Conservation (phyloP, 306 rosid species). For the Quercus rubra region DNA sequence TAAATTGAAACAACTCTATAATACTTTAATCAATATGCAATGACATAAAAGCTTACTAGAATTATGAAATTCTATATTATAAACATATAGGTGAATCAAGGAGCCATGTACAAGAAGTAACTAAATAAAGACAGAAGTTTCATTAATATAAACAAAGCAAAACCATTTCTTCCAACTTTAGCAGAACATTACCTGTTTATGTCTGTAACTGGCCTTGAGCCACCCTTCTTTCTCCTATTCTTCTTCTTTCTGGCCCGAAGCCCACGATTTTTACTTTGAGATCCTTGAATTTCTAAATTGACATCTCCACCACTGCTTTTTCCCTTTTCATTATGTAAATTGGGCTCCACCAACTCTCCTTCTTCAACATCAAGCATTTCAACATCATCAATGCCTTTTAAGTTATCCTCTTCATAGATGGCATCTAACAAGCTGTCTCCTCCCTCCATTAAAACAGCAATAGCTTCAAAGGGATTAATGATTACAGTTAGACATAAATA, state of each 20-base stretch:
- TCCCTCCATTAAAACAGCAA: conserved; percentile 44
- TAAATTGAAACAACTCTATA: not conserved
- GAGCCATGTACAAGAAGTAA: not conserved
- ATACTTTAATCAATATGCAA: not conserved
- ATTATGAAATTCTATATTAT: not conserved
- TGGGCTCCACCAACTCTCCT: conserved; percentile 66
- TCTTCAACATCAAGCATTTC: conserved; percentile 88
- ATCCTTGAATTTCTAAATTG: conserved; percentile 25
- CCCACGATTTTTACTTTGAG: conserved; percentile 29
- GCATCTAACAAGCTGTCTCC: conserved; percentile 64
- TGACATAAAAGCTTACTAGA: not conserved
- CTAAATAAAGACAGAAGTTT: not conserved
- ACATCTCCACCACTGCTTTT: conserved; percentile 28
- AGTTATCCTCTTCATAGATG: conserved; percentile 46
- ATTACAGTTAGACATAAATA: not conserved
- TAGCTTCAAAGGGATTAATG: not conserved
- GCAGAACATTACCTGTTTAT: conserved; percentile 52
- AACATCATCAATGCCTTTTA: conserved; percentile 48
- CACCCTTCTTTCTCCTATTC: conserved; percentile 47
- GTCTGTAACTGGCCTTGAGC: conserved; percentile 30
- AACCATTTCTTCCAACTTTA: not conserved
- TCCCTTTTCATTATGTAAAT: conserved; percentile 19
- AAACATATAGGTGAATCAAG: not conserved
- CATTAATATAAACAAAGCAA: not conserved
- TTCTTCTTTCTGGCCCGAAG: conserved; percentile 61